A percentile compares a stretch with the other conserved stretches of the same genome.
phyloP scores from a whole-genome alignment of 768 basidiomycete species.

The Chiua virens region DNA sequence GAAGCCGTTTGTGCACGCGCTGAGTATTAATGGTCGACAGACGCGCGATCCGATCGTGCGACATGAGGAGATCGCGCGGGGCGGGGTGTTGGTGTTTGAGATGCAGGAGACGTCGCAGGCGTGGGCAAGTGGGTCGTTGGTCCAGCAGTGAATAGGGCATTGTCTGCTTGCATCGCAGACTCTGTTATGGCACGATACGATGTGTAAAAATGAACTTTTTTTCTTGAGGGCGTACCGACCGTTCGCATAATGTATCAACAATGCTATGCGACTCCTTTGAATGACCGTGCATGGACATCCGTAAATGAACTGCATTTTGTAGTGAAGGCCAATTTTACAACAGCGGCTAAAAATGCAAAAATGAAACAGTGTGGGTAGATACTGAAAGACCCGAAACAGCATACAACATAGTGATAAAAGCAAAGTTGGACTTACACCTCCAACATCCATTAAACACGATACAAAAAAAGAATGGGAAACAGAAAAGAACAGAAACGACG shows the following conservation, averaged over 20 bases:
- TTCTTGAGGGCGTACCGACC: too few relatives aligned
- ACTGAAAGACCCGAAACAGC: not conserved
- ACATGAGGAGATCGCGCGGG: conserved; percentile 60
- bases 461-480: not conserved
- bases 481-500: not conserved
- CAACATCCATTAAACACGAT: not conserved
- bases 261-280: too few relatives aligned
- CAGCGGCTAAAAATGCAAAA: too few relatives aligned
- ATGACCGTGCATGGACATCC: too few relatives aligned
- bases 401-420: conserved; percentile 19
- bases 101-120: conserved; percentile 55
- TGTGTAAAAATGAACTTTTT: too few relatives aligned
- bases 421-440: conserved; percentile 3
- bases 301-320: too few relatives aligned
- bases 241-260: too few relatives aligned
- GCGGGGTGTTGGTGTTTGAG: conserved; percentile 59
- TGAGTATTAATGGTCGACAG: conserved; percentile 53
- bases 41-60: conserved; percentile 49
- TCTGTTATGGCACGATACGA: too few relatives aligned
- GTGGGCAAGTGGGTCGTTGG: conserved; percentile 36
- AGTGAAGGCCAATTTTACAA: too few relatives aligned
- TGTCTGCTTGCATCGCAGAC: too few relatives aligned
- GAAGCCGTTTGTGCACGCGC: conserved; percentile 58
- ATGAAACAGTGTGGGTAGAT: conserved; percentile 2
- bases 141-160: not conserved